Evolutionary conservation across 176 grass and related monocot species (phyloP), one percentile per base, ranked within the genome.

Genomic region (Poa pratensis): DNA sequence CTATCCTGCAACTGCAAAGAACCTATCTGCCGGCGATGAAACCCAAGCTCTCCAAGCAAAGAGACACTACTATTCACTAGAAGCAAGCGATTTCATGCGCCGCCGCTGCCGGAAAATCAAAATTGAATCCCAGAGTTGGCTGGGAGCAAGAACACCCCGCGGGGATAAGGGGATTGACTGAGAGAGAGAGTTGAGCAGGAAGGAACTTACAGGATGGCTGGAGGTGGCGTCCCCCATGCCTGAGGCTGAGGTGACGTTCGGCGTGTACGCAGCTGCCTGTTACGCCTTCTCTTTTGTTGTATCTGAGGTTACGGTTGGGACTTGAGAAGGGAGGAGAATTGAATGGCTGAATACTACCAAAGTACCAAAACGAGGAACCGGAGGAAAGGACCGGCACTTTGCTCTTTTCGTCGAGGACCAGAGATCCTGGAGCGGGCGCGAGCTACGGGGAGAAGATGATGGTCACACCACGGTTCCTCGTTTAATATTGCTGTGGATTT

Each of bases 191-290:
- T 9, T 27, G 71, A 15, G 32, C 12, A 45, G 82, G 69, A 80
- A 22, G 62, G 15, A 19, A 84, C 84, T 90, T 66, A 90, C 89
- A 7, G 68, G 69, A 32, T 69, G 69, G 81, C 6, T 76, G 6
- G 45, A 73, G 84, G 84, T 20, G 43, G 70, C 51, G 42, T 85
- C 89, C 42, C 30, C 89, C 89, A 91, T 91, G 89, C 2, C 75
- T 50, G 42, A 64, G 70, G 53, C 69, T 57, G 40, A 65, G 71
- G 62, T 75, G 79, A 42, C 57, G 77, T 57, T 81, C 60, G 18
- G 64, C 58, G 64, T 61, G 48, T 45, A 66, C 34, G 82, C 53
- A 23, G 69, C 72, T 64, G 14, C 79, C 23, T 48, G 37, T 46
- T 68, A 27, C 37, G 11, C 75, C 49, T 80, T 68, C 75, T 53